These are phyloP conservation scores for Candida andamanensis DNA, from an alignment of 805 yeast species.

Conservation along the genomic window DNA sequence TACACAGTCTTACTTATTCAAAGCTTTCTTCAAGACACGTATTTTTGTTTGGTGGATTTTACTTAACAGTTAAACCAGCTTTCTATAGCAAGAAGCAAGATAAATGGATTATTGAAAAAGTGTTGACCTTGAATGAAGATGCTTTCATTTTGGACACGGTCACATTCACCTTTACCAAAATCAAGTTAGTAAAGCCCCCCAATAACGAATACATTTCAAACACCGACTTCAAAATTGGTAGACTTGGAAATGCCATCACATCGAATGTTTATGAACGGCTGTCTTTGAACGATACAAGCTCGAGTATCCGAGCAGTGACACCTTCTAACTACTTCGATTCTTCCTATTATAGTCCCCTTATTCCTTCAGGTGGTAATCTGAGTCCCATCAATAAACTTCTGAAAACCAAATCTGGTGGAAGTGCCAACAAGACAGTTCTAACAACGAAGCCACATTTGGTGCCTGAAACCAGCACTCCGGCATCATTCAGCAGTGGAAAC, in stretches of 20 bases:
- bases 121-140: constrained; percentile 44
- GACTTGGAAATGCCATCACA: constrained; percentile 29
- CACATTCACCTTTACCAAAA: constrained; percentile 44
- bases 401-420: constrained; percentile 2
- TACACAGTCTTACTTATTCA: constrained; percentile 45
- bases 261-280: constrained; percentile 17
- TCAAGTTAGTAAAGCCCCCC: constrained; percentile 19
- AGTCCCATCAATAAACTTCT: constrained; percentile 3
- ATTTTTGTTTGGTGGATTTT: constrained; percentile 69
- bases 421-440: constrained; percentile 6
- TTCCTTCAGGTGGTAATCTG: constrained; percentile 5
- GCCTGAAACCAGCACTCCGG: constrained; percentile 11
- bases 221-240: constrained; percentile 16
- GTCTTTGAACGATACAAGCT: constrained; percentile 5
- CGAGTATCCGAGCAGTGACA: constrained; percentile 7
- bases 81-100: constrained; percentile 18
- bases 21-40: constrained; percentile 52
- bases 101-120: constrained; percentile 37
- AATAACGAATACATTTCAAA: constrained; percentile 10
- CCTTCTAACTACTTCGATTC: constrained; percentile 9
- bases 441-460: constrained; percentile 6
- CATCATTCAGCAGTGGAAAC: constrained; percentile 8
- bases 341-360: constrained; percentile 10
- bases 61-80: constrained; percentile 23
- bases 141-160: constrained; percentile 57